A percentile compares a stretch with the other conserved stretches of the same genome.
Evolutionary conservation across 176 grass and related monocot genomes (phyloP).

Genomic region (Aechmea fasciata): DNA sequence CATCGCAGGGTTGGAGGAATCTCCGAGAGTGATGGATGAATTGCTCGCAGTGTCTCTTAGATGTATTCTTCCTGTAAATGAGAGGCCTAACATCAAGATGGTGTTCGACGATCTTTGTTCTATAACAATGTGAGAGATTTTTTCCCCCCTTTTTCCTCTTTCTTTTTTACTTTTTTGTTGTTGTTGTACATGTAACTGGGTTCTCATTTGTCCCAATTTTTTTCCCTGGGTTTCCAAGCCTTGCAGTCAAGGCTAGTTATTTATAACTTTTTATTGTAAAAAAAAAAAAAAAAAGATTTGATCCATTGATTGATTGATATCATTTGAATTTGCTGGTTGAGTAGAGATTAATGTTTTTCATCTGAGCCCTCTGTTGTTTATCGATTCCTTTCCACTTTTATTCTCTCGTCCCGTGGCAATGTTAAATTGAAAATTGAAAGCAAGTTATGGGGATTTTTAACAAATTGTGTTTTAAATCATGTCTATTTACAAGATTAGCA

Average conservation of each 20-base stretch:
- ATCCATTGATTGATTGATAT: constrained; percentile 93
- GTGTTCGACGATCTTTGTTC: constrained; percentile 75
- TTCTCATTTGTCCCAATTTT: constrained; percentile 24
- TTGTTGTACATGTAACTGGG: constrained; percentile 62
- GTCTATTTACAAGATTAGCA: too few relatives aligned
- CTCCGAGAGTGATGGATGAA: constrained; percentile 75
- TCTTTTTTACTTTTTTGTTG: constrained; percentile 19
- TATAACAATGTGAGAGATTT: constrained; percentile 70
- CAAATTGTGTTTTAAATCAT: too few relatives aligned
- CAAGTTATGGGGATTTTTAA: too few relatives aligned
- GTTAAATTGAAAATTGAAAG: too few relatives aligned
- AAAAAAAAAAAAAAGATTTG: constrained; percentile 49
- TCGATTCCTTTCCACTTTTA: too few relatives aligned
- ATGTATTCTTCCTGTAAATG: constrained; percentile 90
- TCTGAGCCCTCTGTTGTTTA: too few relatives aligned
- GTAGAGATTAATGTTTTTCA: not conserved
- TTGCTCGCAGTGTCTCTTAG: constrained; percentile 69
- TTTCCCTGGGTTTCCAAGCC: constrained; percentile 43
- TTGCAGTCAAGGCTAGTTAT: constrained; percentile 51
- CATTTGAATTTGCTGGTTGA: constrained; percentile 17
- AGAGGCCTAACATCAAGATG: constrained; percentile 95
- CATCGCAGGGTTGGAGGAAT: constrained; percentile 86
- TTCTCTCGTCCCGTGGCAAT: too few relatives aligned
- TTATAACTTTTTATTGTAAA: constrained; percentile 70
- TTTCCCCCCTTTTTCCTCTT: too few relatives aligned